A percentile compares a stretch with the other conserved stretches of the same genome.
Evolutionary conservation across 2,329 filamentous ascomycete species (phyloP).

Genomic region (Aspergillus sp.): DNA sequence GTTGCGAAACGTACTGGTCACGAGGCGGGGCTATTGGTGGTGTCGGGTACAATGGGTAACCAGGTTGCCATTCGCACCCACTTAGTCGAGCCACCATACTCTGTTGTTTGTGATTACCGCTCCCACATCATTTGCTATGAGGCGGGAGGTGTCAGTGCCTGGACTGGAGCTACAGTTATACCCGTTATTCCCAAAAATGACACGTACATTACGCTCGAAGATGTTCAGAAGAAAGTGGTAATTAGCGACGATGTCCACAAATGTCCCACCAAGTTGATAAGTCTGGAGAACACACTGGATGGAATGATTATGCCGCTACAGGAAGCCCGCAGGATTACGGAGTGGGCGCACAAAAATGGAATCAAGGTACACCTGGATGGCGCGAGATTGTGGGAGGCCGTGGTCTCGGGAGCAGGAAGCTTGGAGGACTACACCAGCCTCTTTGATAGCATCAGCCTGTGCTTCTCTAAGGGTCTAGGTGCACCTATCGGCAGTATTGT

Average conservation of each 20-base stretch:
- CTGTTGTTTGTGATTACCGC: conserved; percentile 74
- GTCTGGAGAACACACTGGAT: conserved; percentile 80
- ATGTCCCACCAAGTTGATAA: conserved; percentile 78
- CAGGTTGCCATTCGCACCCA: conserved; percentile 79
- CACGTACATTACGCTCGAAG: conserved; percentile 72
- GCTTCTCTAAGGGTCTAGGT: conserved; percentile 80
- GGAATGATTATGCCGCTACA: conserved; percentile 75
- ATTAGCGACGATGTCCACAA: conserved; percentile 68
- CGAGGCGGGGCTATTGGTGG: conserved; percentile 74
- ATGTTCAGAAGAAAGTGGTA: conserved; percentile 66
- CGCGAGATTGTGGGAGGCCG: conserved; percentile 79
- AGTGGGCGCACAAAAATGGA: conserved; percentile 64
- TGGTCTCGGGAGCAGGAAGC: conserved; percentile 66
- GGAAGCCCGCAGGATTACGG: conserved; percentile 68
- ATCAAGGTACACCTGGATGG: conserved; percentile 77
- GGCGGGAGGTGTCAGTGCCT: conserved; percentile 65
- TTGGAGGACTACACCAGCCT: conserved; percentile 66
- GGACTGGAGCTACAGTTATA: conserved; percentile 70
- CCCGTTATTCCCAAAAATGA: conserved; percentile 69
- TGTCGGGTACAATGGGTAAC: conserved; percentile 94
- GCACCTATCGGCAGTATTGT: conserved; percentile 78
- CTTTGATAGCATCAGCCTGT: conserved; percentile 74
- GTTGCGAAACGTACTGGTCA: conserved; percentile 73
- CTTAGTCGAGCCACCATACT: conserved; percentile 75
- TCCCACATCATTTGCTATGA: conserved; percentile 71